Evolutionary conservation across 2,329 filamentous ascomycete species (phyloP).

Genomic region (Cucurbitaria berberidis): DNA sequence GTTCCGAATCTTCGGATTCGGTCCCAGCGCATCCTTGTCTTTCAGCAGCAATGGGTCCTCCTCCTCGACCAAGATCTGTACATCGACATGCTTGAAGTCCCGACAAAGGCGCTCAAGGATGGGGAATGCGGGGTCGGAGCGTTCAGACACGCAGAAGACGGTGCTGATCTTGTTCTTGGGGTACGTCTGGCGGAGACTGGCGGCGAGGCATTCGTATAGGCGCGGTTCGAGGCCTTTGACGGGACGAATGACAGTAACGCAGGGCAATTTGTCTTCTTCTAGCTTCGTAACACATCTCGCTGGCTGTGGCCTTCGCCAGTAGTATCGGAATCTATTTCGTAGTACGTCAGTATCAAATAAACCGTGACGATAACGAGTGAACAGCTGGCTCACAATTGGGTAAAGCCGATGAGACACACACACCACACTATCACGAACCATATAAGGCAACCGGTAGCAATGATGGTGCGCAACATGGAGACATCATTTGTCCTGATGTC

Average conservation of each 20-base stretch:
- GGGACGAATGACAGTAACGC: conserved; percentile 89
- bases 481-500: conserved; percentile 37
- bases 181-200: conserved; percentile 83
- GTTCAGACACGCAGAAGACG: conserved; percentile 79
- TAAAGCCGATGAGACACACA: conserved; percentile 65
- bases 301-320: conserved; percentile 53
- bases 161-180: conserved; percentile 77
- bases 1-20: conserved; percentile 98
- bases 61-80: conserved; percentile 77
- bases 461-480: conserved; percentile 44
- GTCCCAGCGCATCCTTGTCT: conserved; percentile 68
- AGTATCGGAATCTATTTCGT: conserved; percentile 60
- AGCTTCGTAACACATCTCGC: conserved; percentile 50
- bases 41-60: conserved; percentile 75
- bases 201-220: conserved; percentile 89
- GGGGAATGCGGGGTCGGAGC: conserved; percentile 76
- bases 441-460: conserved; percentile 57
- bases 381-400: conserved; percentile 60
- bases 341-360: conserved; percentile 13
- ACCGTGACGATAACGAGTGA: conserved; percentile 2
- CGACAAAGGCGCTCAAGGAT: conserved; percentile 72
- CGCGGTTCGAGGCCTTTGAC: conserved; percentile 90
- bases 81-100: conserved; percentile 76
- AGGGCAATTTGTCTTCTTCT: conserved; percentile 64
- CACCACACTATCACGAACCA: conserved; percentile 63